These are phyloP conservation scores for Naganishia vishniacii DNA, from an alignment of 768 basidiomycete genomes.

Conservation along the genomic window DNA sequence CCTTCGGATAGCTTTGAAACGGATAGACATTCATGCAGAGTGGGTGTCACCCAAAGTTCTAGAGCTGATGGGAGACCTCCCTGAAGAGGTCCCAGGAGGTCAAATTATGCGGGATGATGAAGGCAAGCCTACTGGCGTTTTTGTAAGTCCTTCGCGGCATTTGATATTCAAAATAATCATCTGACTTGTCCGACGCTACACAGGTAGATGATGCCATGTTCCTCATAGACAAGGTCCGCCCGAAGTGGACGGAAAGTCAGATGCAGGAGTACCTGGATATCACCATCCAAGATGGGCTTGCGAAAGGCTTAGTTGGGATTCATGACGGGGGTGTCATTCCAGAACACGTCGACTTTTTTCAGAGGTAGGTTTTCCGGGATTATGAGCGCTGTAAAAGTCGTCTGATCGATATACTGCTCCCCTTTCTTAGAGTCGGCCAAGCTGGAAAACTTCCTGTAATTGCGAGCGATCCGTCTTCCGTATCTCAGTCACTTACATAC, in stretches of 20 bases:
- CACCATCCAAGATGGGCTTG: slow-evolving; percentile 64
- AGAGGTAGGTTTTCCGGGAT: slow-evolving; percentile 55
- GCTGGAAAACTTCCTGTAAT: slow-evolving; percentile 64
- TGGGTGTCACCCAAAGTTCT: slow-evolving; percentile 80
- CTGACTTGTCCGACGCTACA: background rate
- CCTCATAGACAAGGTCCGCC: slow-evolving; percentile 59
- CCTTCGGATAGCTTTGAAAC: slow-evolving; percentile 65
- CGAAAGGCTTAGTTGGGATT: slow-evolving; percentile 73
- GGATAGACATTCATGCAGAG: slow-evolving; percentile 76
- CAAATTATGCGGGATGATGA: slow-evolving; percentile 62
- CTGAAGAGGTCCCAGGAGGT: slow-evolving; percentile 65
- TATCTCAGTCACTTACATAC: slow-evolving; percentile 5
- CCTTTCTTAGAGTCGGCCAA: slow-evolving; percentile 60
- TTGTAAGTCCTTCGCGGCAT: slow-evolving; percentile 26
- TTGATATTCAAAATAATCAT: slow-evolving; percentile 15
- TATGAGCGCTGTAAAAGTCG: background rate
- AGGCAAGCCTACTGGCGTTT: slow-evolving; percentile 66
- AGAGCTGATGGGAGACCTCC: slow-evolving; percentile 56
- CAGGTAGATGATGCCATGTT: slow-evolving; percentile 77
- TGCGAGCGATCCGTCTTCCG: slow-evolving; percentile 9
- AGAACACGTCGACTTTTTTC: slow-evolving; percentile 60
- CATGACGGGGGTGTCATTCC: slow-evolving; percentile 68
- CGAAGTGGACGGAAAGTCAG: slow-evolving; percentile 58
- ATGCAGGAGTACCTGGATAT: slow-evolving; percentile 62
- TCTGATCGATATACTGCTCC: background rate